These are phyloP conservation scores for Emericellopsis atlantica DNA, from an alignment of 2,329 filamentous ascomycete species.

Conservation along the genomic window DNA sequence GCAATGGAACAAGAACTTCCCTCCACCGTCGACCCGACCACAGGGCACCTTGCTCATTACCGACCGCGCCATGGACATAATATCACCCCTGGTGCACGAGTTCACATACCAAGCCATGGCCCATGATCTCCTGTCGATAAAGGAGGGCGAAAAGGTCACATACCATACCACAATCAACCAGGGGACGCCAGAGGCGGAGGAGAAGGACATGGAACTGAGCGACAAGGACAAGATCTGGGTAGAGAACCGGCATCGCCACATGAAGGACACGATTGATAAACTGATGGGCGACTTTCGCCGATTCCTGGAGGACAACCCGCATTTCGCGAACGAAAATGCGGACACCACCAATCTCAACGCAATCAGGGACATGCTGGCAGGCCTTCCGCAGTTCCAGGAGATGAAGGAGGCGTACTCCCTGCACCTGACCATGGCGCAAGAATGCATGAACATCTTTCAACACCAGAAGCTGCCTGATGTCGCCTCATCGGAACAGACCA, in stretches of 20 bases:
- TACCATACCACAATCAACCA: constrained; percentile 74
- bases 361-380: constrained; percentile 95
- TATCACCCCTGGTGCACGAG: constrained; percentile 81
- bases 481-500: constrained; percentile 76
- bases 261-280: constrained; percentile 95
- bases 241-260: constrained; percentile 85
- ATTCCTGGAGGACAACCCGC: constrained; percentile 82
- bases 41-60: constrained; percentile 76
- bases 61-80: constrained; percentile 85
- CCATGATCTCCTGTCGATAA: constrained; percentile 79
- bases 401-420: constrained; percentile 92
- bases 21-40: constrained; percentile 64
- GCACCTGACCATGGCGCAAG: constrained; percentile 91
- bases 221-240: constrained; percentile 95
- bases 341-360: constrained; percentile 70
- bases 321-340: constrained; percentile 67
- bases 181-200: constrained; percentile 54
- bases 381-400: constrained; percentile 85
- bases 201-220: constrained; percentile 81
- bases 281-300: constrained; percentile 85
- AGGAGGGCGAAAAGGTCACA: constrained; percentile 77
- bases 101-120: constrained; percentile 99
- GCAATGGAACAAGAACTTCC: constrained; percentile 73
- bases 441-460: constrained; percentile 92
- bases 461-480: constrained; percentile 74